A percentile compares a stretch with the other conserved stretches of the same genome.
Conservation (phyloP, 2,329 filamentous ascomycete genomes). For the Alternaria sp. region DNA sequence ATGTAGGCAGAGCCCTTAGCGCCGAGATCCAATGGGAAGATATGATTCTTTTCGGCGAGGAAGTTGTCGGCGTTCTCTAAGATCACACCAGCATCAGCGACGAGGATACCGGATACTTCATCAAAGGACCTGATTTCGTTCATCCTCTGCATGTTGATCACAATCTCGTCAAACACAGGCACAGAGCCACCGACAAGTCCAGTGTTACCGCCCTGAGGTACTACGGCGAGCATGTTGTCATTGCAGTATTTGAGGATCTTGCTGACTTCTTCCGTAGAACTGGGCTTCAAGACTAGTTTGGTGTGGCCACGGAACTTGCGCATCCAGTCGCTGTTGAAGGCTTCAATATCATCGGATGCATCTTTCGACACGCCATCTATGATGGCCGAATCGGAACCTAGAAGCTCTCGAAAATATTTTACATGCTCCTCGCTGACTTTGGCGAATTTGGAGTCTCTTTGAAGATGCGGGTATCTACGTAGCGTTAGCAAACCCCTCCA, state of each 20-base stretch:
- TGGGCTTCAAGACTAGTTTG: slow-evolving; percentile 84
- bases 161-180: slow-evolving; percentile 97
- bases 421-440: slow-evolving; percentile 80
- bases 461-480: slow-evolving; percentile 73
- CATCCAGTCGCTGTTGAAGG: slow-evolving; percentile 99
- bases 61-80: slow-evolving; percentile 88
- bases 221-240: slow-evolving; percentile 86
- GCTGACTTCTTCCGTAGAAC: slow-evolving; percentile 85
- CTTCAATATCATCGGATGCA: slow-evolving; percentile 79
- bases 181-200: slow-evolving; percentile 94
- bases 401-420: slow-evolving; percentile 77
- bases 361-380: slow-evolving; percentile 82
- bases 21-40: slow-evolving; percentile 96
- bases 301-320: slow-evolving; percentile 94
- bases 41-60: slow-evolving; percentile 79
- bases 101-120: slow-evolving; percentile 86
- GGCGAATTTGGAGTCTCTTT: slow-evolving; percentile 78
- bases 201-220: slow-evolving; percentile 96
- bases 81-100: slow-evolving; percentile 89
- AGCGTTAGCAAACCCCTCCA: neutral
- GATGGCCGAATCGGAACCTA: slow-evolving; percentile 79
- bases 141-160: slow-evolving; percentile 89
- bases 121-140: slow-evolving; percentile 91
- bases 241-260: slow-evolving; percentile 94
- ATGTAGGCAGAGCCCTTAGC: slow-evolving; percentile 97